Base-by-base conservation (phyloP, 169 alveolate species). In the Neospora caninum region DNA sequence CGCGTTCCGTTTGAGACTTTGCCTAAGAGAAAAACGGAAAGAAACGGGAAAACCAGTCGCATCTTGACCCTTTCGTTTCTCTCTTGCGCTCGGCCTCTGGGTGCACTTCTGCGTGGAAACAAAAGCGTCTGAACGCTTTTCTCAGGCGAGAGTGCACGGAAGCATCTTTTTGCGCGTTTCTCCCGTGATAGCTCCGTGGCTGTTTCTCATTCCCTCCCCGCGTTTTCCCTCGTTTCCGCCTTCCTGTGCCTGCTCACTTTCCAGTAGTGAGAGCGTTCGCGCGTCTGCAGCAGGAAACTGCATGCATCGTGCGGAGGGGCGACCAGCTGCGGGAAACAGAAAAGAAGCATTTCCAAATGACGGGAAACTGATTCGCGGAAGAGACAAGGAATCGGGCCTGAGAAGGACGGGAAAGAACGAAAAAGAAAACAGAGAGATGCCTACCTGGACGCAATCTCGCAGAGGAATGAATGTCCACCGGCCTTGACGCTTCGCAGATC, bases 231-330 rank as follows among this genome's bases (percentile, higher is more conserved):
- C 22, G 4, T 49, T 13, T 49, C 58, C 58, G 58, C 58, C 13
- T 4, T 49, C 58, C 13, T 49, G 4, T 49, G n/a, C 13, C 22
- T 13, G 58, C 73, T n/a, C n/a, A 73, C 84, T 13, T 43, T 22
- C 84, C 84, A 73, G 84, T 73, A 73, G 84, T 73, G 42, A 0
- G 84, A 31, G 18, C 84, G 84, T 43, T 31, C 84, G 16, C 43
- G 39, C 27, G 84, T 73, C 84, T 73, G 84, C 84, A 73, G 84
- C 49, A 73, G 84, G 84, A 73, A 73, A 73, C 39, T 73, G 42
- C 42, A n/a, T 16, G 84, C 49, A 43, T 73, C 84, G 84, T 73
- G 84, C 13, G 84, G 84, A 9, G 42, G 84, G 25, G 84, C 84
- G 41, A 73, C 84, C 25, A 73, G 39, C 84, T 73, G 41, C 36